Evolutionary conservation across 345 rosid genomes (phyloP), one percentile per base, ranked within the genome.

Genomic region (Melaleuca alternifolia): DNA sequence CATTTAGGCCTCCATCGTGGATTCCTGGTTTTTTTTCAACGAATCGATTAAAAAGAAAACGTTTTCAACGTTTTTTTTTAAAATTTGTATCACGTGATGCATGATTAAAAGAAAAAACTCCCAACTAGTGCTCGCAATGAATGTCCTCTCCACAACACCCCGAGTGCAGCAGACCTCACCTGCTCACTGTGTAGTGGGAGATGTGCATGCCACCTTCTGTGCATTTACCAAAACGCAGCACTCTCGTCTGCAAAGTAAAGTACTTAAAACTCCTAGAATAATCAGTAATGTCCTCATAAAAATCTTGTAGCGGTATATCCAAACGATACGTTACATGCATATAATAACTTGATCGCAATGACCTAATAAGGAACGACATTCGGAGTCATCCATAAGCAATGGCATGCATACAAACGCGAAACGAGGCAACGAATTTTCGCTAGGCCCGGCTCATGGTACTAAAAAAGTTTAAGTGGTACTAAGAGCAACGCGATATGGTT

Each of bases 1-100:
- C 15, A 57, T 57, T 57, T 26, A 2, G 7, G 16, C 3, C n/a
- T 13, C 2, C 0, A 0, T 0, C n/a, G 12, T 2, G 71, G n/a
- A n/a, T 59, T 11, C n/a, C 4, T 3, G 0, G 10, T 59, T 12
- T 3, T 59, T n/a, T 59, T 59, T n/a, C n/a, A 59, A 16, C 1
- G 0, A 26, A n/a, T n/a, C 16, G 11, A 1, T 18, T 13, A 6
- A 1, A 59, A 26, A 13, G 18, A 59, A n/a, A n/a, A 59, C 11
- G 30, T 57, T 57, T 10, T 0, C 24, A 11, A 57, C 30, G 14
- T 57, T 56, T 56, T 11, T 24, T 41, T 2, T 2, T 2, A 41
- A 41, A 41, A 2, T 41, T 41, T 41, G 4, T 41, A 4, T 41
- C 41, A 41, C 3, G 41, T 4, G 41, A 4, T 41, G 41, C 41